Evolutionary conservation across 139 green algal genomes (phyloP).

Genomic region (Coccomyxa sp.): DNA sequence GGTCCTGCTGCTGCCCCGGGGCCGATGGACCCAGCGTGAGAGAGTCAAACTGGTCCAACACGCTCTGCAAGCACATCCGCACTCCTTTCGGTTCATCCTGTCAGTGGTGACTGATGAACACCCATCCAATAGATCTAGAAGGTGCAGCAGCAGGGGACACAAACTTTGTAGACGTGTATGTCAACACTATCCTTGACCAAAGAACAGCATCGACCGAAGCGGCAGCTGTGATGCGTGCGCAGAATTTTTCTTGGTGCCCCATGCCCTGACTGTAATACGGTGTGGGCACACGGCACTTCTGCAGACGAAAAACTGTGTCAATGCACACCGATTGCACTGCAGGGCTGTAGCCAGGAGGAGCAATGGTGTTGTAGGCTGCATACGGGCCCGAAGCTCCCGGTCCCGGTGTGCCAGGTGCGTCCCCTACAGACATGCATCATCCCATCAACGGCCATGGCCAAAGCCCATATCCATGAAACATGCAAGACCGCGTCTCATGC

Average conservation of each 20-base stretch:
- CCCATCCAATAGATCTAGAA: not conserved
- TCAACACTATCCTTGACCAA: not conserved
- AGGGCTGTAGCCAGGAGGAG: not conserved
- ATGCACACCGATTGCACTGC: not conserved
- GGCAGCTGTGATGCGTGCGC: not conserved
- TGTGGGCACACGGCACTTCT: not conserved
- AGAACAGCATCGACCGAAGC: not conserved
- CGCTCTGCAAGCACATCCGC: not conserved
- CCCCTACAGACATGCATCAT: not conserved
- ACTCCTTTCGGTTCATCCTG: no score
- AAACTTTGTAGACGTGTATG: not conserved
- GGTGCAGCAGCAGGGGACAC: not conserved
- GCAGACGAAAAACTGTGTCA: not conserved
- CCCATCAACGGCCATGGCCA: not conserved
- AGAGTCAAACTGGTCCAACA: conserved; percentile 76
- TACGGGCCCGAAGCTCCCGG: not conserved
- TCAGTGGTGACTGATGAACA: no score
- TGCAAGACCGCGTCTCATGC: not conserved
- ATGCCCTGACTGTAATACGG: not conserved
- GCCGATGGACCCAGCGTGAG: conserved; percentile 56
- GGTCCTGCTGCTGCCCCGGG: conserved; percentile 44
- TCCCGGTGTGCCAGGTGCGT: not conserved
- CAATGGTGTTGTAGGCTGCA: not conserved
- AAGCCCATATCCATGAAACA: no score
- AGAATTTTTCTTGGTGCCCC: not conserved